Conservation (phyloP, 2,329 filamentous ascomycete species). For the Apiospora marii region DNA sequence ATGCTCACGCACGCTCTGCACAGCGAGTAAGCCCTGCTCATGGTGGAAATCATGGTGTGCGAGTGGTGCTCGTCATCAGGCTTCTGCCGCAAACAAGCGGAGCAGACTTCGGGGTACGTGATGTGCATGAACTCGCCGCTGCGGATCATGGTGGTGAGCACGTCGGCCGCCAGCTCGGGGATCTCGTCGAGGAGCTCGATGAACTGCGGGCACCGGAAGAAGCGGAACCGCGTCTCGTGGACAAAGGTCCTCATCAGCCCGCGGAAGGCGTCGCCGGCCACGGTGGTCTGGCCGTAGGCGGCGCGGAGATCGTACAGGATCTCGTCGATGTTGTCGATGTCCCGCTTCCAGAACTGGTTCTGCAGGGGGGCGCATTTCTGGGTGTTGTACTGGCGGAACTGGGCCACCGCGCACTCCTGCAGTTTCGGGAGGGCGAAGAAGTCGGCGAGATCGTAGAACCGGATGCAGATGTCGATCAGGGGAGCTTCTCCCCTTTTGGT, state of each 20-base stretch:
- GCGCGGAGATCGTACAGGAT: not conserved
- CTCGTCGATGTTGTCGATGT: not conserved
- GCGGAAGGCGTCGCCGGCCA: not conserved
- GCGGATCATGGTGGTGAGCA: not conserved
- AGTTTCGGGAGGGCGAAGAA: not conserved
- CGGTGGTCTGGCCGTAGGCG: not conserved
- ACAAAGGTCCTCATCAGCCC: not conserved
- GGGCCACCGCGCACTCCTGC: not conserved
- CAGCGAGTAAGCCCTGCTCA: not conserved
- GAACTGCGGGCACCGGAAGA: not conserved
- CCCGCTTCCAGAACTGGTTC: not conserved
- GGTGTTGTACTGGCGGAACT: not conserved
- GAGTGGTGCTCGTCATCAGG: not conserved
- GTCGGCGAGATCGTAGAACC: not conserved
- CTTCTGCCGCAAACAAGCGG: not conserved
- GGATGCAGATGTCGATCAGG: not conserved
- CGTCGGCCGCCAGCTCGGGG: not conserved
- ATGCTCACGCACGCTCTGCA: not conserved
- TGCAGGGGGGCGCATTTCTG: not conserved
- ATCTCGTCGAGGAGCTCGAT: slow-evolving; percentile 17
- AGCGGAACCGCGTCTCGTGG: slow-evolving; percentile 2
- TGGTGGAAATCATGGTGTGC: not conserved
- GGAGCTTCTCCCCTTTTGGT: not conserved
- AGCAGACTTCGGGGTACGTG: not conserved
- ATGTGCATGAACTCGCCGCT: not conserved